Evolutionary conservation across 352 stramenopile genomes (phyloP).

Genomic region (Pythium guiyangense): DNA sequence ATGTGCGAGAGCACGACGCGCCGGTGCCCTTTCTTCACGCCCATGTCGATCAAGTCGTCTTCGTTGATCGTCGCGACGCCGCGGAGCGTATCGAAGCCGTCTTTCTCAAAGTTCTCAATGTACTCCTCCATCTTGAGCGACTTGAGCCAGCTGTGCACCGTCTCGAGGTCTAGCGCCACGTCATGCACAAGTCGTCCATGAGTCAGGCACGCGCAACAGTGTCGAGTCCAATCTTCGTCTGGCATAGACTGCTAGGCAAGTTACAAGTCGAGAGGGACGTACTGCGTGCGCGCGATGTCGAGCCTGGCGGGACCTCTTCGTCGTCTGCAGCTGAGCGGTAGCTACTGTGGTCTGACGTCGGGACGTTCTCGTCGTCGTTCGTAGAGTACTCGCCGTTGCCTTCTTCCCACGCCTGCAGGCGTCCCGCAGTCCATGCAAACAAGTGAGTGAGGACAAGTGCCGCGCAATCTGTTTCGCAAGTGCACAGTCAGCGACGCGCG

Average conservation of each 20-base stretch:
- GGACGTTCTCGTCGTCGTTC: constrained; percentile 42
- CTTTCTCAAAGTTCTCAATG: constrained; percentile 83
- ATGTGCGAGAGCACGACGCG: constrained; percentile 84
- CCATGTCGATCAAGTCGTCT: constrained; percentile 85
- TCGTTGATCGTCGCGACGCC: constrained; percentile 85
- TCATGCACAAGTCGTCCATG: not conserved
- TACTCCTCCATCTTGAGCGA: constrained; percentile 87
- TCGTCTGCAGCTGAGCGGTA: constrained; percentile 28
- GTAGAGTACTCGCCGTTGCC: constrained; percentile 86
- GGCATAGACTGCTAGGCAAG: not conserved
- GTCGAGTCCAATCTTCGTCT: not conserved
- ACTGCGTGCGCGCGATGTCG: constrained; percentile 46
- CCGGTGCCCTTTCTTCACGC: constrained; percentile 86
- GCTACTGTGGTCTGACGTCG: constrained; percentile 11
- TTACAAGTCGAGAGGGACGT: constrained; percentile 4
- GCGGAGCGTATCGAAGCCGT: constrained; percentile 84
- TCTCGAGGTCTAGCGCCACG: constrained; percentile 56
- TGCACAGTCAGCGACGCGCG: too few relatives aligned
- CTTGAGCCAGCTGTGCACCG: constrained; percentile 82
- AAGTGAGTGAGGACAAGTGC: not conserved
- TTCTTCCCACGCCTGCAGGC: constrained; percentile 67
- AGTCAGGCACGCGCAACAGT: not conserved
- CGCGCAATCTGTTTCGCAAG: too few relatives aligned
- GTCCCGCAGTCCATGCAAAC: not conserved
- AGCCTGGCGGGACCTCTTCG: constrained; percentile 27